Percentiles rank a stretch among this genome's conserved stretches.
These are phyloP conservation scores for Pouteria glomerata DNA, from an alignment of 148 eudicot genomes.

Conservation along the genomic window DNA sequence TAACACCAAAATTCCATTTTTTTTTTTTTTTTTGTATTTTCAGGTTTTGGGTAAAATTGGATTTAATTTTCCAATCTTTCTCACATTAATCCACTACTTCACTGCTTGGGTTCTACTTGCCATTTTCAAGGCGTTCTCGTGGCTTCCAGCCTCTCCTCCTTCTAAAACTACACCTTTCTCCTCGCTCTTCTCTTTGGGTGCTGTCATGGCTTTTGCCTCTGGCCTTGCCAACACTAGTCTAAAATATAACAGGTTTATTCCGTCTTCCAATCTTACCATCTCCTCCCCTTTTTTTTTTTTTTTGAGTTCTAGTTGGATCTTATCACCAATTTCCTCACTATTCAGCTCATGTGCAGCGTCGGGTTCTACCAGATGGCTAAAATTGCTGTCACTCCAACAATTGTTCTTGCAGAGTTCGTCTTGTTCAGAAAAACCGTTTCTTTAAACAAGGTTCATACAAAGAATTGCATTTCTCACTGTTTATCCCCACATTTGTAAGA, in stretches of 20 bases:
- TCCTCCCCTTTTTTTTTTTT: background rate
- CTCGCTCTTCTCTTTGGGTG: conserved; percentile 68
- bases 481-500: background rate
- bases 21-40: no score
- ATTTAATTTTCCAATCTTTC: conserved; percentile 76
- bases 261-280: background rate
- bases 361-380: conserved; percentile 99
- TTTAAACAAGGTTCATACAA: conserved; percentile 43
- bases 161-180: conserved; percentile 72
- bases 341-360: conserved; percentile 47
- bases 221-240: conserved; percentile 92
- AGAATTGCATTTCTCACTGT: background rate
- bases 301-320: background rate
- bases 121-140: conserved; percentile 60
- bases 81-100: conserved; percentile 73
- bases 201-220: conserved; percentile 90
- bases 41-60: conserved; percentile 93
- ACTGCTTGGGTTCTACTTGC: conserved; percentile 73
- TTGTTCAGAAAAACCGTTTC: conserved; percentile 60
- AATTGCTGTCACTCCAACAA: conserved; percentile 94
- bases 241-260: conserved; percentile 66
- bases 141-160: conserved; percentile 82
- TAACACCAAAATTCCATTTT: no score
- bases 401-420: conserved; percentile 74
- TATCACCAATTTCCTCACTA: background rate